Conservation (phyloP, 2,329 filamentous ascomycete genomes). For the Nemania diffusa region DNA sequence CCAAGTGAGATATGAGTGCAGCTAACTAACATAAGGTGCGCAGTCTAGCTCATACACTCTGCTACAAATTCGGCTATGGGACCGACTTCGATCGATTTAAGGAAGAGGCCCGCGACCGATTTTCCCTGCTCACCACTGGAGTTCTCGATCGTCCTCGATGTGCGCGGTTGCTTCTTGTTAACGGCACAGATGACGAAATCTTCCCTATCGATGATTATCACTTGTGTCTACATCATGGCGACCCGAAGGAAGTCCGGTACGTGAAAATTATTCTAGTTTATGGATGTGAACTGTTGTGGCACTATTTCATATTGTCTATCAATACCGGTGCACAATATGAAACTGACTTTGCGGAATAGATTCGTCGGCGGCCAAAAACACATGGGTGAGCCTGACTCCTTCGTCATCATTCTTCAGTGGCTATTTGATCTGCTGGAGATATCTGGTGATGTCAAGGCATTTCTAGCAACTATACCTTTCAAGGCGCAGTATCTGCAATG, state of each 20-base stretch:
- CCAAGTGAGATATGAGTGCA: background rate
- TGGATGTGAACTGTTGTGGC: background rate
- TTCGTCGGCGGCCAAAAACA: conserved; percentile 49
- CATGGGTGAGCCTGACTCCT: conserved; percentile 52
- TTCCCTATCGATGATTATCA: conserved; percentile 71
- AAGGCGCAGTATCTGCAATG: conserved; percentile 37
- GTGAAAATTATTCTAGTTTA: conserved; percentile 10
- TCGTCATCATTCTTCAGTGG: conserved; percentile 49
- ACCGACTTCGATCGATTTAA: conserved; percentile 48
- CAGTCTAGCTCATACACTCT: conserved; percentile 46
- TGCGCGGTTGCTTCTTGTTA: conserved; percentile 62
- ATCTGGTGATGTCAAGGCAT: conserved; percentile 41
- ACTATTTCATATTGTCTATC: background rate
- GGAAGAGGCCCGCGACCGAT: conserved; percentile 53
- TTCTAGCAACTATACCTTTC: conserved; percentile 45
- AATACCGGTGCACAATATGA: too few species aligned
- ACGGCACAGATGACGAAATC: conserved; percentile 68
- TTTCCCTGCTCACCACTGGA: conserved; percentile 64
- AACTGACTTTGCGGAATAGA: conserved; percentile 31
- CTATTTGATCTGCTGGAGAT: conserved; percentile 49
- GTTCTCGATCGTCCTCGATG: conserved; percentile 62
- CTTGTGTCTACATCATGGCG: conserved; percentile 62
- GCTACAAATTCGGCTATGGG: conserved; percentile 46
- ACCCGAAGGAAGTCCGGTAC: conserved; percentile 60
- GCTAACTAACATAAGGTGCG: conserved; percentile 16